Base-by-base conservation (phyloP, 129 eudicot species). In the Artemisia annua region DNA sequence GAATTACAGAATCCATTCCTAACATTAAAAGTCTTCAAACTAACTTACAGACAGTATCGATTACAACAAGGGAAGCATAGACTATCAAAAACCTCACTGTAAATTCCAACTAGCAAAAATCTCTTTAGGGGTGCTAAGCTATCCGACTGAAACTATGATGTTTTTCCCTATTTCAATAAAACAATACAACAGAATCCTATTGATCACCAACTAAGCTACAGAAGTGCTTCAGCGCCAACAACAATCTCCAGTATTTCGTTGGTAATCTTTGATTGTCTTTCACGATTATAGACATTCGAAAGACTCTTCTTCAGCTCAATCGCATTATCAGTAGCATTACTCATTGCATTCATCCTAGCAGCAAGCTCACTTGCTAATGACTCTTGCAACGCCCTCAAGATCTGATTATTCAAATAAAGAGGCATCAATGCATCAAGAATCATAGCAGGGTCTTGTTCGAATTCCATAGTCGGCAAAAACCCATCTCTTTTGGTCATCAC, bases 381-480 rank as follows among this genome's bases (percentile, higher is more conserved):
- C 39, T 91, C 97, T 78, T 88, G 96, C 74, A 91, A 75, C 5
- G 97, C 97, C 86, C 96, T 88, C 89, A 91, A 80, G 35, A 91
- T 86, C 86, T 91, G 97, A 71, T 88, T 91, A 49, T 91, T 91
- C 72, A 88, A 71, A 67, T 91, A 91, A 52, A 91, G 84, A 11
- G 97, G 97, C 93, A 91, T 74, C 82, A 91, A 66, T 13, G 97
- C 97, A 88, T 91, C 97, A 66, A 91, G 90, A 78, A 91, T 91
- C 83, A 88, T 90, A 56, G 79, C 97, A 3, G 93, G 97, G 50
- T 91, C 96, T 78, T 88, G 96, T 84, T 91, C 97, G 69, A 91
- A 91, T 63, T 91, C 77, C 85, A 86, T 82, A 73, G 78, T 86
- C 5, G 90, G 84, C 54, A 76, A 80, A 58, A 86, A 80, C 10